Conservation (phyloP, 805 yeast species). For the Pichia ethanolica region DNA sequence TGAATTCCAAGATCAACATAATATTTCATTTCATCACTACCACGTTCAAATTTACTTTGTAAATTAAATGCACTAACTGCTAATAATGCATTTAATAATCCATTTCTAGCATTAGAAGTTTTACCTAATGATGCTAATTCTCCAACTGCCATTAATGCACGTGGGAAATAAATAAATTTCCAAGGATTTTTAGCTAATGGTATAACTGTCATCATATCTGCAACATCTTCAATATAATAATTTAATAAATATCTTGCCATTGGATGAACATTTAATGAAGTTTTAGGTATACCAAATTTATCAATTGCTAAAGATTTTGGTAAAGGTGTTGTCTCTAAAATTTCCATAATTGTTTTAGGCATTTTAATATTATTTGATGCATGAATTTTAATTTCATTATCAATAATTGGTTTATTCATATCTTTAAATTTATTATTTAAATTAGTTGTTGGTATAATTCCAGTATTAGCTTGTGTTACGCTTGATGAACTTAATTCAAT, state of each 20-base stretch:
- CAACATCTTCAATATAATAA: constrained; percentile 68
- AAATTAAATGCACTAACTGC: constrained; percentile 80
- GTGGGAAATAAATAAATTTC: constrained; percentile 79
- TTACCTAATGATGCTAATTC: constrained; percentile 68
- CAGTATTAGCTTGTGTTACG: background rate
- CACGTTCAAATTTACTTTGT: constrained; percentile 62
- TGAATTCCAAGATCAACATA: constrained; percentile 68
- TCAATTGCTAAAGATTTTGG: constrained; percentile 37
- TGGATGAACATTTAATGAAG: constrained; percentile 60
- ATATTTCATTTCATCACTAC: constrained; percentile 60
- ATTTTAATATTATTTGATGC: constrained; percentile 33
- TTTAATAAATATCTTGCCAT: constrained; percentile 64
- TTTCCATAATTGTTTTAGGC: constrained; percentile 50
- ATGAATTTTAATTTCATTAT: constrained; percentile 26
- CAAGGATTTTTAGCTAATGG: constrained; percentile 75
- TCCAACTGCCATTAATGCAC: constrained; percentile 77
- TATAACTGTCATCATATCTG: constrained; percentile 62
- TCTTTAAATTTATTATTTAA: constrained; percentile 12
- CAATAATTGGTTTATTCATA: constrained; percentile 15
- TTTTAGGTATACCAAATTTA: constrained; percentile 43
- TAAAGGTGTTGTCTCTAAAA: constrained; percentile 35
- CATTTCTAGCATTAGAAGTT: constrained; percentile 70
- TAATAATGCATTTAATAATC: constrained; percentile 66
- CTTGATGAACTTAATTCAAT: background rate
- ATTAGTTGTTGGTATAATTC: constrained; percentile 11